A percentile compares a stretch with the other conserved stretches of the same genome.
These are phyloP conservation scores for Arthrobotrys sinensis DNA, from an alignment of 2,329 filamentous ascomycete species.

Conservation along the genomic window DNA sequence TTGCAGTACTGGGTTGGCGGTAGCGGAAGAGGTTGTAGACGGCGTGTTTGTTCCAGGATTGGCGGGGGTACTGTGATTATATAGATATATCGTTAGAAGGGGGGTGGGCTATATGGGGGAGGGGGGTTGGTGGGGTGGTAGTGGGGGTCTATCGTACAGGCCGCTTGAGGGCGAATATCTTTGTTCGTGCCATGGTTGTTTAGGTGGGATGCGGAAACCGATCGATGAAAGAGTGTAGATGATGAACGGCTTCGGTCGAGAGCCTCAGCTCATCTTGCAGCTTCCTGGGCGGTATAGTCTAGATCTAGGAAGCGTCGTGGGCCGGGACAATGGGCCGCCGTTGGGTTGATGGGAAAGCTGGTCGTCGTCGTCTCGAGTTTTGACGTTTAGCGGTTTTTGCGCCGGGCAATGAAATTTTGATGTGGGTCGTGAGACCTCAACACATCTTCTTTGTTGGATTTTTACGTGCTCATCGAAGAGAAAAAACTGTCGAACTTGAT, in stretches of 20 bases:
- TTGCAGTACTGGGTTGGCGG: slow-evolving; percentile 68
- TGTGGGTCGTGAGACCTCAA: slow-evolving; percentile 14
- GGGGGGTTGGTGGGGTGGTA: background rate
- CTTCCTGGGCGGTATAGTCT: background rate
- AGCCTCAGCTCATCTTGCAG: slow-evolving; percentile 50
- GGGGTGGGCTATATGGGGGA: background rate
- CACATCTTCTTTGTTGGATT: slow-evolving; percentile 14
- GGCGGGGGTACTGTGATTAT: slow-evolving; percentile 83
- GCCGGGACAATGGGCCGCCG: slow-evolving; percentile 20
- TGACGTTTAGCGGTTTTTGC: slow-evolving; percentile 1
- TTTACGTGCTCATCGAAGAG: background rate
- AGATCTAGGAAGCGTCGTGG: slow-evolving; percentile 3
- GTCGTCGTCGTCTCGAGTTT: slow-evolving; percentile 1
- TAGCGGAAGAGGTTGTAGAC: slow-evolving; percentile 85
- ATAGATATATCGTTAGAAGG: background rate
- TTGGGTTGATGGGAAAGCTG: background rate
- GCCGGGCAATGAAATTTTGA: slow-evolving; percentile 7
- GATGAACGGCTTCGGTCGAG: background rate
- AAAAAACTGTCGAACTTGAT: background rate
- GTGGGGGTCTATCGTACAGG: slow-evolving; percentile 39
- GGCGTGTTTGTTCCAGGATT: slow-evolving; percentile 98
- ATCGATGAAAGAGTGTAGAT: background rate
- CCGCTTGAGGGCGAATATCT: slow-evolving; percentile 53
- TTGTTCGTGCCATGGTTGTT: slow-evolving; percentile 41
- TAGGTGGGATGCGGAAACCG: background rate